Base-by-base conservation (phyloP, 164 flowering plant genomes). In the Tinospora cordifolia region DNA sequence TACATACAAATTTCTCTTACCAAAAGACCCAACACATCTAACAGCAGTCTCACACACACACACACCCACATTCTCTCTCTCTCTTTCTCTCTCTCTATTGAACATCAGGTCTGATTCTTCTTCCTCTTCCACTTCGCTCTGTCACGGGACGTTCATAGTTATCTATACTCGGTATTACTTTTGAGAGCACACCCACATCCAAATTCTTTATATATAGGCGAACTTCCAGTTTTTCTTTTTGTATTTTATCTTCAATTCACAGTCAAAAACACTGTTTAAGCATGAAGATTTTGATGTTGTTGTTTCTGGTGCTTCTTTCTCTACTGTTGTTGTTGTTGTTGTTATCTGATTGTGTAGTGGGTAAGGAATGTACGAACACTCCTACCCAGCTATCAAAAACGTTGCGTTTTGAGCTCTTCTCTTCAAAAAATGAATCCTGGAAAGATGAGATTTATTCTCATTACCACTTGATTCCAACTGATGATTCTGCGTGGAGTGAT, bases 291-390 rank as follows among this genome's bases (percentile, higher is more conserved):
- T 65, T 39, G 2, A 15, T 62, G 59, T 26, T 62, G 24, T 65
- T 27, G n/a, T 49, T 69, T 8, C 60, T 66, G 22, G 44, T 57
- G 7, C 27, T 44, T 13, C 9, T 58, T 14, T 66, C 54, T 15
- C 21, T 65, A 46, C 72, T 75, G 36, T 30, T 75, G 62, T 62
- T 69, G 3, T 47, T 65, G 38, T 68, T 75, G 36, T 30, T 75
- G 62, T 62, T 69, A 6, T 47, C 69, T 74, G 75, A 75, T 57
- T 63, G 1, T 75, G 76, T 47, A 65, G 14, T 70, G 58, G 70
- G 78, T 3, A 93, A 91, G 69, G 93, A 87, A 75, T 93, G 98
- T 63, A 91, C 97, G 0, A 88, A 91, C 75, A 76, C 22, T 46
- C 85, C 84, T 3, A 80, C 89, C 58, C 69, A 76, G 66, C 73